Percentiles rank a stretch among this genome's conserved stretches.
Conservation (phyloP, 495 filamentous ascomycete genomes). For the Antarctomyces pellizariae region DNA sequence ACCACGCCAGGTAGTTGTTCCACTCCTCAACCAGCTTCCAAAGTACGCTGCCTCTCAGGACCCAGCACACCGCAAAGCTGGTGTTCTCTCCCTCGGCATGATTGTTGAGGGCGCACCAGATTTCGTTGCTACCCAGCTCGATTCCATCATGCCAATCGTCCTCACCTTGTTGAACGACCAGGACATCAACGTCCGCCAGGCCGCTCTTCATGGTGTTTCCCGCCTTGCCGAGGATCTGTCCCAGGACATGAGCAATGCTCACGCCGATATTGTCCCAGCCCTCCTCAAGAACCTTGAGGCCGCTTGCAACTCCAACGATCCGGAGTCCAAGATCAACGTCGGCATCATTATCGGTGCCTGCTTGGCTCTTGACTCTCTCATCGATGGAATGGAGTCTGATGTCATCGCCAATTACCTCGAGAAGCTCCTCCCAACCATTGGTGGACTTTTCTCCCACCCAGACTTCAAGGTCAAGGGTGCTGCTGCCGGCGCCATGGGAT, state of each 20-base stretch:
- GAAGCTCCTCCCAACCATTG: slow-evolving; percentile 64
- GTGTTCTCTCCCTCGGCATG: slow-evolving; percentile 77
- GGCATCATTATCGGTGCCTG: slow-evolving; percentile 77
- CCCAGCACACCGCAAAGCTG: slow-evolving; percentile 63
- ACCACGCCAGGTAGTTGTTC: slow-evolving; percentile 85
- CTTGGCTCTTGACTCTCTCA: slow-evolving; percentile 74
- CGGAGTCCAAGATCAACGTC: slow-evolving; percentile 43
- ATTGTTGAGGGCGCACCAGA: slow-evolving; percentile 93
- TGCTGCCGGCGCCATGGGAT: slow-evolving; percentile 71
- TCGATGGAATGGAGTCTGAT: slow-evolving; percentile 69
- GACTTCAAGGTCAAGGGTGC: slow-evolving; percentile 79
- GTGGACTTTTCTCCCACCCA: slow-evolving; percentile 51
- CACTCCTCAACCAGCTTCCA: slow-evolving; percentile 63
- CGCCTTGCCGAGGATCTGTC: slow-evolving; percentile 81
- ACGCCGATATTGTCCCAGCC: slow-evolving; percentile 57
- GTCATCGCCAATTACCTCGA: slow-evolving; percentile 60
- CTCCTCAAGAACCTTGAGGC: slow-evolving; percentile 74
- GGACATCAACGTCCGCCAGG: slow-evolving; percentile 60
- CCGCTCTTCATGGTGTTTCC: slow-evolving; percentile 65
- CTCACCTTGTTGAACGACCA: slow-evolving; percentile 65
- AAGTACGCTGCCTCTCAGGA: slow-evolving; percentile 50
- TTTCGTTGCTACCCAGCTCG: slow-evolving; percentile 77
- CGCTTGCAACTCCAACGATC: slow-evolving; percentile 29
- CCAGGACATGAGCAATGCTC: slow-evolving; percentile 64
- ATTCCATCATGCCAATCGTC: slow-evolving; percentile 65